phyloP scores from a whole-genome alignment of 2,329 filamentous ascomycete species.

The Nothomitra cinnamomea region DNA sequence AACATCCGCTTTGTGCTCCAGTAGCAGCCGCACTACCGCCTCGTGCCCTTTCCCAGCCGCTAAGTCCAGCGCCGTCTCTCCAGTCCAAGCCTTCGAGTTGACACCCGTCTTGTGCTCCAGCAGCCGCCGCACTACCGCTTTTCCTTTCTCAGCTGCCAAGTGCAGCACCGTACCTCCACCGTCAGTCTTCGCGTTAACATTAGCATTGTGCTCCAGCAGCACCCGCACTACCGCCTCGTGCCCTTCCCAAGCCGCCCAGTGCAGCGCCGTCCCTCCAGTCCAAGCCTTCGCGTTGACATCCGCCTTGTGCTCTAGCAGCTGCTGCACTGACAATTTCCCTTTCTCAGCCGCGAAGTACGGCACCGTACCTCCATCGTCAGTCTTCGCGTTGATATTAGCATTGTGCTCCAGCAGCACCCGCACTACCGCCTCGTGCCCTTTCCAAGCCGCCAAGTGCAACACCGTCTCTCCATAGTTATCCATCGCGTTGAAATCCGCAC shows the following conservation, averaged over 20 bases:
- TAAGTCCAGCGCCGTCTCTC: neutral
- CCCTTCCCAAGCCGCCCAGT: neutral
- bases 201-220: neutral
- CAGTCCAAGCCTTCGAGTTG: neutral
- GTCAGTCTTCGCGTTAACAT: neutral
- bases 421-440: too few species aligned
- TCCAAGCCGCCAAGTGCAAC: too few species aligned
- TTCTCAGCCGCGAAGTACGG: too few species aligned
- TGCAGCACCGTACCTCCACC: neutral
- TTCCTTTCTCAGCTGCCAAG: neutral
- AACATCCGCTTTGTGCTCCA: too few species aligned
- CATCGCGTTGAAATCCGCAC: neutral
- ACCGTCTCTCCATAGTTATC: neutral
- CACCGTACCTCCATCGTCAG: neutral
- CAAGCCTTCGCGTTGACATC: too few species aligned
- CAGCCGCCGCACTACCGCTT: too few species aligned
- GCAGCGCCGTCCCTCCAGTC: neutral
- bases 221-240: neutral
- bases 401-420: neutral
- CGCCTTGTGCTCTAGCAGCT: too few species aligned
- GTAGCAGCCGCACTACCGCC: neutral
- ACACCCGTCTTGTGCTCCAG: neutral
- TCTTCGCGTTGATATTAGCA: neutral
- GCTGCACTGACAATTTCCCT: too few species aligned
- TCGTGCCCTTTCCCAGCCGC: neutral